Conservation (phyloP, 1,284 basidiomycete genomes). For the Rhodotorula sp. region DNA sequence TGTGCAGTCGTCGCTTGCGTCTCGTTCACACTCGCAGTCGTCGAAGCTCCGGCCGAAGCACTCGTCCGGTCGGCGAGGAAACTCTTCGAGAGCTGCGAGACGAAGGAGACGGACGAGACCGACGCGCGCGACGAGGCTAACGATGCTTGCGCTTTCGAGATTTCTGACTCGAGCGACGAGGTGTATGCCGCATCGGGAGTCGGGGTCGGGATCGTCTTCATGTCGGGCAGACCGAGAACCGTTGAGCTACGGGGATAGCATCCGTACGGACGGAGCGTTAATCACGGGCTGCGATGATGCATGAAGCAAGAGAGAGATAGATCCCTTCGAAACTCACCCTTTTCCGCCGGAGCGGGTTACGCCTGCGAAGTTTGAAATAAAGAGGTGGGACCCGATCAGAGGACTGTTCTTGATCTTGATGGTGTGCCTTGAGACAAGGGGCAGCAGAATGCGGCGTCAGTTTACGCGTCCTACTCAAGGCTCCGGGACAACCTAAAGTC, state of each 20-base stretch:
- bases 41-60: background rate
- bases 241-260: background rate
- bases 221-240: background rate
- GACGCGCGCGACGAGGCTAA: background rate
- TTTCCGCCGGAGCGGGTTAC: background rate
- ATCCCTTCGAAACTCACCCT: background rate
- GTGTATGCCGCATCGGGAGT: background rate
- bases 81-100: background rate
- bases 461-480: too few relatives aligned
- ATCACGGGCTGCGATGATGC: too few relatives aligned
- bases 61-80: background rate
- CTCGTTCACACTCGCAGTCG: background rate
- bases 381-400: background rate
- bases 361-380: background rate
- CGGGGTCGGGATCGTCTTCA: background rate
- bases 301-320: too few relatives aligned
- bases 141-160: background rate
- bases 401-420: background rate
- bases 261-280: background rate
- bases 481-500: background rate
- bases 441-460: too few relatives aligned
- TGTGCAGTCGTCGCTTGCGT: background rate
- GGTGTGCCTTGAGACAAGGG: background rate
- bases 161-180: background rate
- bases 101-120: background rate